These are phyloP conservation scores for Theobroma cacao DNA, from an alignment of 345 rosid genomes.

Conservation along the genomic window DNA sequence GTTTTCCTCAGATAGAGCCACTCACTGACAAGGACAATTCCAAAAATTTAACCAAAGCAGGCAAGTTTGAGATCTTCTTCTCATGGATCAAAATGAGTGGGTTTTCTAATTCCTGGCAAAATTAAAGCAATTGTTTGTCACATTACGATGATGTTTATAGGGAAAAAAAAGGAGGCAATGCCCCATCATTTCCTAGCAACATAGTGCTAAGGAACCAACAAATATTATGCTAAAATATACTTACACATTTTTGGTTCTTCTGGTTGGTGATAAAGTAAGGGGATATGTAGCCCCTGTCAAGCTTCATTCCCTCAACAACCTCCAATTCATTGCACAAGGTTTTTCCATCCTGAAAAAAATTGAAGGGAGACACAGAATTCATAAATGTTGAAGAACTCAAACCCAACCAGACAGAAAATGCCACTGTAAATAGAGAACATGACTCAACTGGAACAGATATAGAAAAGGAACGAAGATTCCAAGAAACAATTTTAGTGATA, in stretches of 20 bases:
- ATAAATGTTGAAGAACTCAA: not conserved
- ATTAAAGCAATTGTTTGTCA: not conserved
- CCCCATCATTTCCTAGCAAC: not conserved
- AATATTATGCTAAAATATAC: conserved; percentile 6
- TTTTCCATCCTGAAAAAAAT: conserved; percentile 41
- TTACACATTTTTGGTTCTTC: conserved; percentile 52
- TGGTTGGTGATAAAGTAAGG: conserved; percentile 44
- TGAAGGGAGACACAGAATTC: not conserved
- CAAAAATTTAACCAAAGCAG: conserved; percentile 12
- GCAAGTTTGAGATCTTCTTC: conserved; percentile 9
- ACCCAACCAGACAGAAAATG: not conserved
- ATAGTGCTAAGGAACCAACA: not conserved
- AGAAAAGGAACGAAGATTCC: not conserved
- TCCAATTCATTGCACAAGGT: conserved; percentile 44
- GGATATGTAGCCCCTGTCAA: conserved; percentile 50
- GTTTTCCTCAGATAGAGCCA: not conserved
- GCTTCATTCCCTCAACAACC: conserved; percentile 54
- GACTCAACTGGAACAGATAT: not conserved
- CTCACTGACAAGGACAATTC: conserved; percentile 7
- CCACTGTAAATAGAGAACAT: not conserved
- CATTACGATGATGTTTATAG: not conserved
- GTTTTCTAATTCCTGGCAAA: conserved; percentile 3
- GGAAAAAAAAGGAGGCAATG: not conserved
- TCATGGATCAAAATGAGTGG: conserved; percentile 13
- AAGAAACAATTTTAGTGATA: not conserved